Conservation (phyloP, 139 green algal species). For the Auxenochlorella pyrenoidosa region DNA sequence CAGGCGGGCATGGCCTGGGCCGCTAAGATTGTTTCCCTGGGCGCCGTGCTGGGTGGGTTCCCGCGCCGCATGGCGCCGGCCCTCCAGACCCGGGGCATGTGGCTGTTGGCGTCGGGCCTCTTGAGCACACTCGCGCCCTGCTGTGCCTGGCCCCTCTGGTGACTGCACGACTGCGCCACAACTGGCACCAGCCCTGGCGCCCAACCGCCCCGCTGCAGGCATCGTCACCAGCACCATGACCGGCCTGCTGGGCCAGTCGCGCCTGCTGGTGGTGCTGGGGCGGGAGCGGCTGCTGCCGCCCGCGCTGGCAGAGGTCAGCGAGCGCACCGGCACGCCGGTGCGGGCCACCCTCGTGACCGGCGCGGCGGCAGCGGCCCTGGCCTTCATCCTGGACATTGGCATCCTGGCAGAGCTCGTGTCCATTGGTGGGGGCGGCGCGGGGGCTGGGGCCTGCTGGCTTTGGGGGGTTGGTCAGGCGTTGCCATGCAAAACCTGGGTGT, state of each 20-base stretch:
- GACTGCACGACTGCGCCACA: neutral
- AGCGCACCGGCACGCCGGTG: constrained; percentile 59
- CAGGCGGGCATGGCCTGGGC: constrained; percentile 21
- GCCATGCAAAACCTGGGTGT: neutral
- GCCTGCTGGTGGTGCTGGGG: constrained; percentile 85
- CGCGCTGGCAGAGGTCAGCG: constrained; percentile 67
- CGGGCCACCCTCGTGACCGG: constrained; percentile 65
- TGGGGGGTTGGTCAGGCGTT: neutral
- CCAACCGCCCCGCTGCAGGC: constrained; percentile 34
- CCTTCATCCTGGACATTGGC: constrained; percentile 84
- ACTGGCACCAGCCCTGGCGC: neutral
- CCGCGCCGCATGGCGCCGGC: no score
- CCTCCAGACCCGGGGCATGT: neutral
- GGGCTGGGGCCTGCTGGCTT: no score
- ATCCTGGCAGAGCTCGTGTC: constrained; percentile 85
- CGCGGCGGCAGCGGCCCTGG: constrained; percentile 62
- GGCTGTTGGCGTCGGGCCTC: neutral
- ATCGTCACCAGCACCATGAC: constrained; percentile 79
- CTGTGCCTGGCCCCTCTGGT: no score
- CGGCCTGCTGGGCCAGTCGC: constrained; percentile 77
- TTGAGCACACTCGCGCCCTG: no score
- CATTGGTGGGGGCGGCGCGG: constrained; percentile 47
- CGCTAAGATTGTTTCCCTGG: constrained; percentile 40
- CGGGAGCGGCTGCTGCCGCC: constrained; percentile 78
- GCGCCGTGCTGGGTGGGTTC: constrained; percentile 37